Conservation (phyloP, 2,329 filamentous ascomycete genomes). For the Cercospora sojina region DNA sequence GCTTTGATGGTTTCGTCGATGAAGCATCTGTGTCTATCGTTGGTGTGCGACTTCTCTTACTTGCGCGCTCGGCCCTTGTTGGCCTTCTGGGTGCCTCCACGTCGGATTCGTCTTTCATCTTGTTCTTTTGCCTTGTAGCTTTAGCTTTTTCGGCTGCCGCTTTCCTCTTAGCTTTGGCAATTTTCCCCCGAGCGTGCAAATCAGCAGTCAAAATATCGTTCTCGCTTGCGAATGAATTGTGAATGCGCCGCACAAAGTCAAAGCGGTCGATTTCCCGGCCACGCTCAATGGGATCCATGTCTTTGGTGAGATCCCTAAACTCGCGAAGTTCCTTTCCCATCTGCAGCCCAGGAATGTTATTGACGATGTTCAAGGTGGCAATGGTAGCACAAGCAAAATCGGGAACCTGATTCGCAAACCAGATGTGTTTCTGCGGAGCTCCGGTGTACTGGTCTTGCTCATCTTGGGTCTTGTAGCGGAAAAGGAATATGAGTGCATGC, state of each 20-base stretch:
- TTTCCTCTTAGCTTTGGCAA: slow-evolving; percentile 40
- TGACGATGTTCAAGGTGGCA: slow-evolving; percentile 87
- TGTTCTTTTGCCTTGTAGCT: slow-evolving; percentile 33
- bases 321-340: slow-evolving; percentile 68
- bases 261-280: slow-evolving; percentile 75
- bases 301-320: slow-evolving; percentile 71
- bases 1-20: slow-evolving; percentile 6
- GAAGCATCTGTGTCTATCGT: neutral
- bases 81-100: slow-evolving; percentile 5
- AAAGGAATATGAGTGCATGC: slow-evolving; percentile 86
- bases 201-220: slow-evolving; percentile 75
- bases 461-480: slow-evolving; percentile 58
- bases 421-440: slow-evolving; percentile 61
- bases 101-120: slow-evolving; percentile 23
- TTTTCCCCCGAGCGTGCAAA: slow-evolving; percentile 59
- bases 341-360: slow-evolving; percentile 69
- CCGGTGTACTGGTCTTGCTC: slow-evolving; percentile 51
- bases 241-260: slow-evolving; percentile 72
- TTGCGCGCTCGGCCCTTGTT: neutral
- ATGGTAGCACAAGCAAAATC: slow-evolving; percentile 89
- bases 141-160: slow-evolving; percentile 32
- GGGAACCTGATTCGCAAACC: slow-evolving; percentile 93
- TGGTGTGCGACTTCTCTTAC: neutral
- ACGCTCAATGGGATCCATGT: slow-evolving; percentile 68
- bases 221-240: slow-evolving; percentile 84